These are phyloP conservation scores for Ogataea glucozyma DNA, from an alignment of 805 yeast species.

Conservation along the genomic window DNA sequence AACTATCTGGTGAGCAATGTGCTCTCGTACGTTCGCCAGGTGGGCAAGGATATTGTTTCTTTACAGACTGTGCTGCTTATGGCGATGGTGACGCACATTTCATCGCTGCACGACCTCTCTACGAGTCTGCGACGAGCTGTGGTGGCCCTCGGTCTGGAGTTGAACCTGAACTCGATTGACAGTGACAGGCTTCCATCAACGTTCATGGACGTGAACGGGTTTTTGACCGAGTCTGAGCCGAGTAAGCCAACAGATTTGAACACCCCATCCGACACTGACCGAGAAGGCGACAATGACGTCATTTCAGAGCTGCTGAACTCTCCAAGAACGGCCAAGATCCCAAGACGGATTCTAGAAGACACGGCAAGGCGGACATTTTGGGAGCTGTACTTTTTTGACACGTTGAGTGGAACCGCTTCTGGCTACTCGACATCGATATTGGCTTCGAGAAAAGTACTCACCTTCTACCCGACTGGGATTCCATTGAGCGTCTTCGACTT, in stretches of 20 bases:
- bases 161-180: constrained; percentile 44
- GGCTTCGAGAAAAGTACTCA: constrained; percentile 37
- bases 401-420: constrained; percentile 55
- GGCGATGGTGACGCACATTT: constrained; percentile 48
- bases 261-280: constrained; percentile 26
- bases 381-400: constrained; percentile 54
- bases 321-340: constrained; percentile 24
- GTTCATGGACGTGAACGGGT: constrained; percentile 39
- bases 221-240: constrained; percentile 22
- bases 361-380: constrained; percentile 49
- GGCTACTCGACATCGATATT: constrained; percentile 45
- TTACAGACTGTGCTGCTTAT: constrained; percentile 44
- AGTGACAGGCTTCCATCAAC: constrained; percentile 26
- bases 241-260: constrained; percentile 7
- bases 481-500: constrained; percentile 43
- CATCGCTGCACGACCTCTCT: constrained; percentile 51
- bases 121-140: constrained; percentile 44
- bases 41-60: constrained; percentile 44
- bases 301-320: constrained; percentile 17
- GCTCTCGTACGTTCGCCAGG: constrained; percentile 32
- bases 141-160: constrained; percentile 38
- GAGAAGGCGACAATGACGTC: constrained; percentile 1
- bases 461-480: constrained; percentile 42
- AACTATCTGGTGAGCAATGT: constrained; percentile 39
- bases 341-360: constrained; percentile 30